These are phyloP conservation scores for Hylodesmum podocarpum DNA, from an alignment of 306 rosid species.

Conservation along the genomic window DNA sequence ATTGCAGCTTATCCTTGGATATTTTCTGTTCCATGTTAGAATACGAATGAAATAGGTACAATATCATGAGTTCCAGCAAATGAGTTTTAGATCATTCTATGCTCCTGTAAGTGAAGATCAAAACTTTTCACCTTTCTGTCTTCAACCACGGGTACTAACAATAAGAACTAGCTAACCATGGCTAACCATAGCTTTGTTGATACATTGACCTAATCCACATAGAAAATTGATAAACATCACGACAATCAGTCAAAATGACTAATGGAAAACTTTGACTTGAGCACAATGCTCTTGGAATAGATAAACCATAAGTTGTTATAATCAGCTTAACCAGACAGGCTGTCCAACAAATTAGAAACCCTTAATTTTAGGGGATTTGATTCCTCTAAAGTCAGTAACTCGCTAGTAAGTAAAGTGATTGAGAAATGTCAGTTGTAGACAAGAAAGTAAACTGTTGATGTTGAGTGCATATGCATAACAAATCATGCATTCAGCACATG, in stretches of 20 bases:
- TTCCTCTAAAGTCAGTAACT: no score
- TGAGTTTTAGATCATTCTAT: background rate
- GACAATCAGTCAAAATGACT: background rate
- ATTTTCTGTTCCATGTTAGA: background rate
- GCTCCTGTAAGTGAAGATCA: background rate
- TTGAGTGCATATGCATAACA: no score
- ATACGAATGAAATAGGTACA: background rate
- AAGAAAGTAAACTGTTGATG: no score
- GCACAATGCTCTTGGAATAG: constrained; percentile 5
- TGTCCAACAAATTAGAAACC: background rate
- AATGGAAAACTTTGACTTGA: background rate
- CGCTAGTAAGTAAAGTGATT: no score
- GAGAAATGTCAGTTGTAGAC: no score
- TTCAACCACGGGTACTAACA: background rate
- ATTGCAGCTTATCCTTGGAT: background rate
- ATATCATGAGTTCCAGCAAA: background rate
- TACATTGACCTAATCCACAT: background rate
- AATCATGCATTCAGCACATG: no score
- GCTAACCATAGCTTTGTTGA: no score
- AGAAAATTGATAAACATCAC: background rate
- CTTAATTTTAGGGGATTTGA: background rate
- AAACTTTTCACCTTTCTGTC: background rate
- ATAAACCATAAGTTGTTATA: background rate
- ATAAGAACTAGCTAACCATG: background rate
- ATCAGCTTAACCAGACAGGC: constrained; percentile 4